A percentile compares a stretch with the other conserved stretches of the same genome.
phyloP scores from a whole-genome alignment of 768 basidiomycete genomes.

The Boletus patriciae region DNA sequence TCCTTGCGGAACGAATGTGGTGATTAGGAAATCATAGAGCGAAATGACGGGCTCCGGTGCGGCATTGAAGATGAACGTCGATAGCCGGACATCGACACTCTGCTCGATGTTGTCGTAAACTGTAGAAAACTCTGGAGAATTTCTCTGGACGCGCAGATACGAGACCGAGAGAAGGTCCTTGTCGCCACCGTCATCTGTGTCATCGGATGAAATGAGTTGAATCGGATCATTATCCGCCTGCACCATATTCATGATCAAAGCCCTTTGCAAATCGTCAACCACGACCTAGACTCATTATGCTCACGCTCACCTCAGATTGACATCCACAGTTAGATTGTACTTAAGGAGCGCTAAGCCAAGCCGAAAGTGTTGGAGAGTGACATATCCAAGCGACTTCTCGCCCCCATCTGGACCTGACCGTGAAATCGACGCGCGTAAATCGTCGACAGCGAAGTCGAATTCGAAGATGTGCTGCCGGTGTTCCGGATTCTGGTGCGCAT shows the following conservation, averaged over 20 bases:
- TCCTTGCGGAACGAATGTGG: slow-evolving; percentile 75
- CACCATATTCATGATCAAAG: slow-evolving; percentile 73
- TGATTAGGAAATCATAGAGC: slow-evolving; percentile 96
- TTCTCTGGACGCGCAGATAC: slow-evolving; percentile 77
- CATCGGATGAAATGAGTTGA: slow-evolving; percentile 64
- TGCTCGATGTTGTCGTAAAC: slow-evolving; percentile 86
- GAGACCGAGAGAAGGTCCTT: slow-evolving; percentile 74
- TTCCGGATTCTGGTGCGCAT: slow-evolving; percentile 31
- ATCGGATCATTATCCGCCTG: slow-evolving; percentile 55
- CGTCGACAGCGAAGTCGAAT: slow-evolving; percentile 83
- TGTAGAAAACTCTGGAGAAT: slow-evolving; percentile 82
- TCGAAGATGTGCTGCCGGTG: slow-evolving; percentile 69
- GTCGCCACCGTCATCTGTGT: slow-evolving; percentile 40
- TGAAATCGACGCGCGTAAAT: slow-evolving; percentile 74
- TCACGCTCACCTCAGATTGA: slow-evolving; percentile 65
- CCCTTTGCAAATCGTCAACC: slow-evolving; percentile 42
- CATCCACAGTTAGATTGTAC: slow-evolving; percentile 83
- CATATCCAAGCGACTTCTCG: slow-evolving; percentile 77
- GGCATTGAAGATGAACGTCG: slow-evolving; percentile 86
- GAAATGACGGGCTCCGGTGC: slow-evolving; percentile 89
- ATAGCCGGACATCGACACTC: slow-evolving; percentile 80
- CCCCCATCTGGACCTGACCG: slow-evolving; percentile 59
- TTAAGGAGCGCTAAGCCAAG: slow-evolving; percentile 74
- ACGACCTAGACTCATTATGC: neutral
- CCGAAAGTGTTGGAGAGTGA: slow-evolving; percentile 75